These are phyloP conservation scores for Penstemon eatonii DNA, from an alignment of 257 asterid genomes.

Conservation along the genomic window DNA sequence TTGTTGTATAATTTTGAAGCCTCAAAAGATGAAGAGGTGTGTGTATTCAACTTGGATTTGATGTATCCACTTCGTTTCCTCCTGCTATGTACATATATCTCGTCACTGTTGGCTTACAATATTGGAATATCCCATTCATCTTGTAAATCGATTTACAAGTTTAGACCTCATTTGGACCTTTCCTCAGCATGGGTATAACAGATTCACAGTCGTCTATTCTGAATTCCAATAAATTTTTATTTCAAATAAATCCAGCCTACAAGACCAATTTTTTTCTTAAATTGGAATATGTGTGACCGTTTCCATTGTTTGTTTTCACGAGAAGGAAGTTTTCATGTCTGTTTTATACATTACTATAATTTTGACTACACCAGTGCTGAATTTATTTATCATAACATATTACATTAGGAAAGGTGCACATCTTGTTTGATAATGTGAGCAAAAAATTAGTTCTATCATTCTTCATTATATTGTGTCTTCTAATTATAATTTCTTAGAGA, in stretches of 20 bases:
- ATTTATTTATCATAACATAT: too few species aligned
- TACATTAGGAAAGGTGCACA: too few species aligned
- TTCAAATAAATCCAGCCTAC: conserved; percentile 2
- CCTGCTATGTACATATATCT: conserved; percentile 21
- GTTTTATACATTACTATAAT: too few species aligned
- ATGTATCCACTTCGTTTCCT: conserved; percentile 5
- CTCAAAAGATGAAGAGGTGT: conserved; percentile 8
- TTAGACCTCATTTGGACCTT: neutral
- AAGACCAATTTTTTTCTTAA: neutral
- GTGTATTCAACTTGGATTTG: neutral
- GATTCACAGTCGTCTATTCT: neutral
- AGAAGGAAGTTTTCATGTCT: too few species aligned
- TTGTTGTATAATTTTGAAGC: conserved; percentile 13
- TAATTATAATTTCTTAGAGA: too few species aligned
- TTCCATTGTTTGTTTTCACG: neutral
- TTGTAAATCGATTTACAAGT: conserved; percentile 5
- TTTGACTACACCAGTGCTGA: too few species aligned
- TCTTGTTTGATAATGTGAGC: too few species aligned
- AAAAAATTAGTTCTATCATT: too few species aligned
- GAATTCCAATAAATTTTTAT: neutral
- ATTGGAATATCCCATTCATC: neutral
- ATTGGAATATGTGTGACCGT: neutral
- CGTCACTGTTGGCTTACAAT: conserved; percentile 8
- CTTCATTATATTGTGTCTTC: too few species aligned
- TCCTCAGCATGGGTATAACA: neutral